These are phyloP conservation scores for Aspergillus brunneoviolaceus DNA, from an alignment of 2,329 filamentous ascomycete genomes.

Conservation along the genomic window DNA sequence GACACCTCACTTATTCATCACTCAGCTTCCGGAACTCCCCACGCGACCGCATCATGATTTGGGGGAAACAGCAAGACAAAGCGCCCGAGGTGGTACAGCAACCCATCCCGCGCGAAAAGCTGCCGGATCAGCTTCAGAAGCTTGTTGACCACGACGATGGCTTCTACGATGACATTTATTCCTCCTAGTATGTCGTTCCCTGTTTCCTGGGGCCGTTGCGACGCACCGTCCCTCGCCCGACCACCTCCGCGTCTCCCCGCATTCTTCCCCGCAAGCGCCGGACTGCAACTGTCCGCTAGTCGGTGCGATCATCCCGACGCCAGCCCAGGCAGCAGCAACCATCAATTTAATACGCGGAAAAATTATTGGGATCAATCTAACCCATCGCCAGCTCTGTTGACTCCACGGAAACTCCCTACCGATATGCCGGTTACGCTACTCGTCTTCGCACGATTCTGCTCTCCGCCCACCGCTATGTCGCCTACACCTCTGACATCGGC, in stretches of 20 bases:
- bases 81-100: conserved; percentile 24
- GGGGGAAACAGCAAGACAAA: conserved; percentile 31
- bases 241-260: conserved; percentile 1
- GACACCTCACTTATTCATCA: background rate
- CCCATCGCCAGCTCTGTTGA: conserved; percentile 61
- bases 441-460: conserved; percentile 83
- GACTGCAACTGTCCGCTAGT: background rate
- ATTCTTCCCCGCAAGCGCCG: conserved; percentile 2
- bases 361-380: background rate
- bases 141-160: conserved; percentile 64
- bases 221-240: background rate
- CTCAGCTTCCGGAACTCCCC: background rate
- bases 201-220: background rate
- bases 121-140: conserved; percentile 57
- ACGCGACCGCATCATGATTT: conserved; percentile 25
- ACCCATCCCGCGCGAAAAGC: conserved; percentile 50
- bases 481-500: conserved; percentile 94
- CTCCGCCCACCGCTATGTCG: conserved; percentile 91
- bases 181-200: conserved; percentile 66
- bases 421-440: conserved; percentile 90
- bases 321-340: background rate
- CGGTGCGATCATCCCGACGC: background rate
- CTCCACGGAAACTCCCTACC: conserved; percentile 78
- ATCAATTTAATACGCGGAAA: conserved; percentile 1
- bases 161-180: conserved; percentile 73